Conservation (phyloP, 2,329 filamentous ascomycete species). For the Fusarium abutilonis region DNA sequence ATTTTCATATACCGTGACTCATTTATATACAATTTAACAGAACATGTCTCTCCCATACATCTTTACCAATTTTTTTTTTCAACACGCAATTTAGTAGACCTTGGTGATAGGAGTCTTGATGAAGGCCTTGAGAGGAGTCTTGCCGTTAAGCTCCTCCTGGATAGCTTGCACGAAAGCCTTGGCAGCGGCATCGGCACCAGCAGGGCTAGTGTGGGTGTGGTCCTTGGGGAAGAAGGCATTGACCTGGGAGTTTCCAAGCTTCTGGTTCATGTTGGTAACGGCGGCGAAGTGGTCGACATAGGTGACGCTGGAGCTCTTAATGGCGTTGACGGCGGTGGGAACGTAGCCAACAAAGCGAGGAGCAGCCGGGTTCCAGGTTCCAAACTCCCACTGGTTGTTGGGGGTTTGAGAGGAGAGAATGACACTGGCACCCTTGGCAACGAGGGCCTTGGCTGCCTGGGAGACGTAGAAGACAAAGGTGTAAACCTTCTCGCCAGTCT, state of each 20-base stretch:
- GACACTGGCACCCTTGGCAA: constrained; percentile 67
- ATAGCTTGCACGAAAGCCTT: constrained; percentile 60
- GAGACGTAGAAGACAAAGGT: constrained; percentile 70
- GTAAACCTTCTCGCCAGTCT: constrained; percentile 60
- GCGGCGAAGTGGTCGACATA: constrained; percentile 71
- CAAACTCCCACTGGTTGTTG: constrained; percentile 68
- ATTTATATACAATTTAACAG: background rate
- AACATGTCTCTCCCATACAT: background rate
- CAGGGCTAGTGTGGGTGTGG: constrained; percentile 69
- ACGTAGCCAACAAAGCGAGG: constrained; percentile 67
- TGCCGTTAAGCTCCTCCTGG: constrained; percentile 45
- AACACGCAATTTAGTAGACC: constrained; percentile 30
- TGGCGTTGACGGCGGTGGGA: constrained; percentile 51
- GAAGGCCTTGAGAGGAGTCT: constrained; percentile 39
- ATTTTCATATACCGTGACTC: background rate
- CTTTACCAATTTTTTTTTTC: background rate
- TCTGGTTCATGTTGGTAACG: constrained; percentile 62
- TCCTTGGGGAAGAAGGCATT: constrained; percentile 66
- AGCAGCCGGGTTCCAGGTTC: constrained; percentile 58
- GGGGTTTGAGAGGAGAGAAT: constrained; percentile 67
- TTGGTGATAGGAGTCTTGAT: constrained; percentile 43
- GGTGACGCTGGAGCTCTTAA: constrained; percentile 55
- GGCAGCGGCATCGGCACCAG: constrained; percentile 65
- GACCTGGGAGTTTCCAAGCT: constrained; percentile 59
- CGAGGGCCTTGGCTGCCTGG: constrained; percentile 64